Evolutionary conservation across 257 asterid species (phyloP).

Genomic region (Nicotiana sylvestris): DNA sequence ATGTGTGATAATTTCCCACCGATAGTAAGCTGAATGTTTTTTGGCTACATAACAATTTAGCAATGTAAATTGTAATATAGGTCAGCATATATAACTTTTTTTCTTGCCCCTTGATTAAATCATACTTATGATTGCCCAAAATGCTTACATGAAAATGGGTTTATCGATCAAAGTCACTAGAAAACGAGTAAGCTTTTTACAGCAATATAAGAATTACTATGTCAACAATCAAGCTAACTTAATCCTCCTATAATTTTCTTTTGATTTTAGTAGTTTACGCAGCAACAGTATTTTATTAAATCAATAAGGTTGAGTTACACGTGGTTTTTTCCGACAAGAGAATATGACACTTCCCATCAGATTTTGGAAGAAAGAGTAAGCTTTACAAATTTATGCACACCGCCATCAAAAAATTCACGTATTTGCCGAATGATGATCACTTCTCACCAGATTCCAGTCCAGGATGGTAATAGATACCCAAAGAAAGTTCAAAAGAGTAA

Average conservation of each 20-base stretch:
- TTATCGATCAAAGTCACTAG: not conserved
- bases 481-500: not conserved
- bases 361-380: too few relatives aligned
- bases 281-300: too few relatives aligned
- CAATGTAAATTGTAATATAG: conserved; percentile 1
- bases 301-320: not conserved
- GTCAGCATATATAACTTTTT: not conserved
- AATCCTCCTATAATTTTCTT: not conserved
- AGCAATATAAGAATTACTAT: too few relatives aligned
- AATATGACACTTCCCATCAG: too few relatives aligned
- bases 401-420: too few relatives aligned
- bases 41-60: not conserved
- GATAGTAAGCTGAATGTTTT: not conserved
- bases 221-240: not conserved
- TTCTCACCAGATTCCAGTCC: too few relatives aligned
- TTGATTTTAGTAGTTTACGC: too few relatives aligned
- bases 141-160: not conserved
- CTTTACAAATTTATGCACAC: too few relatives aligned
- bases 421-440: too few relatives aligned
- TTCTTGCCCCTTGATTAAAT: not conserved
- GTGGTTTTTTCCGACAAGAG: not conserved
- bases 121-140: not conserved
- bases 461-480: too few relatives aligned
- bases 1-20: not conserved
- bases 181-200: not conserved